Base-by-base conservation (phyloP, 305 asterid genomes). In the Solanum hybrid region DNA sequence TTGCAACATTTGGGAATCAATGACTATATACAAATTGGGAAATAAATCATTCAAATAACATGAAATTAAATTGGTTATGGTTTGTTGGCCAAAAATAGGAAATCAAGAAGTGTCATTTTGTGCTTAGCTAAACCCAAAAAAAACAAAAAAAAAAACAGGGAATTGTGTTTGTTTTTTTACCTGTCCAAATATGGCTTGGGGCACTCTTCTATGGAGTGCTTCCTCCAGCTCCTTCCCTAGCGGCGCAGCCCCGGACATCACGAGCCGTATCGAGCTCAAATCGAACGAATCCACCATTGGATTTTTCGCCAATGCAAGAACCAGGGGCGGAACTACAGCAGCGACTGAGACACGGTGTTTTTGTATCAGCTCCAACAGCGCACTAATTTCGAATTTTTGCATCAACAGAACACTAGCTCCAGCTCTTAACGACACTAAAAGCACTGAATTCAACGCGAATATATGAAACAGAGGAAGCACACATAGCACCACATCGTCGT, bases 211-310 rank as follows among this genome's bases (percentile, higher is more conserved):
- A 79, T 89, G 95, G 10, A 96, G 92, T 13, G 97, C 97, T 75
- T 89, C 91, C 79, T 95, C 99, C 84, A 96, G 92, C 87, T 95
- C 99, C 93, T 93, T 95, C 82, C 98, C 99, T 4, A 96, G 94
- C 91, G 99, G 98, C 40, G 99, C 99, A 12, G 99, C 99, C 69
- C 98, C 99, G 0, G 99, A 96, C 87, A 95, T 20, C 91, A 96
- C 99, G 92, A 93, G 9, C 32, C 97, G 78, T 2, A 96, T 94
- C 4, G 99, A 95, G 89, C 95, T 95, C 93, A 96, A 90, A 79
- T 96, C 97, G 89, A 87, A 96, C 10, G 90, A 89, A 36, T 93
- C 98, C 84, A 96, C 96, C 94, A 93, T 20, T 14, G 98, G 96
- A 31, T 93, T 96, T 94, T 95, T 96, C 2, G 99, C 99, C 92